phyloP scores from a whole-genome alignment of 2,329 filamentous ascomycete genomes.

The Alternaria arbusti region DNA sequence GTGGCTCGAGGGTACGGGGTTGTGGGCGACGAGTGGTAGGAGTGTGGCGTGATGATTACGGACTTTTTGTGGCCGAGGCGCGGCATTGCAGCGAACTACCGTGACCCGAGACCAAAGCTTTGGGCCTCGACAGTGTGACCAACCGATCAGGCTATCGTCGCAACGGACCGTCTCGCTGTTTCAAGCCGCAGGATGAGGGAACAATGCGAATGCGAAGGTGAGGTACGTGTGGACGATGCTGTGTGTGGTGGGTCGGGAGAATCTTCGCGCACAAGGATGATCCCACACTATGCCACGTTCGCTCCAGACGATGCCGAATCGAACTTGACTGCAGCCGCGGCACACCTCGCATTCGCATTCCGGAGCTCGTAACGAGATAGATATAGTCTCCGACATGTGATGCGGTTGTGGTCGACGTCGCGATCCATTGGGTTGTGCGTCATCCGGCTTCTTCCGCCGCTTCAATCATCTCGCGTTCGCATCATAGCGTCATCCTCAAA shows the following conservation, averaged over 20 bases:
- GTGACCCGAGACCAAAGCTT: constrained; percentile 9
- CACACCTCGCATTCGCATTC: constrained; percentile 22
- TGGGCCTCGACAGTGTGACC: constrained; percentile 18
- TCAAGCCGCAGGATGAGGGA: constrained; percentile 3
- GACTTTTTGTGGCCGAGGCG: constrained; percentile 49
- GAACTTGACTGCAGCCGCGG: background rate
- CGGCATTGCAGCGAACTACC: constrained; percentile 33
- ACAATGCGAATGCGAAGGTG: constrained; percentile 14
- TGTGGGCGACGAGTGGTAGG: constrained; percentile 3
- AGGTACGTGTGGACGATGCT: constrained; percentile 11
- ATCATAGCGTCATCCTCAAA: background rate
- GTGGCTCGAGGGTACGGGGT: constrained; percentile 1
- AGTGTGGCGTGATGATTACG: constrained; percentile 11
- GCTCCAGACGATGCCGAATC: background rate
- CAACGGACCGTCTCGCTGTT: constrained; percentile 7
- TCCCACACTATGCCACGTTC: constrained; percentile 9
- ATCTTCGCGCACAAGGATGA: constrained; percentile 6
- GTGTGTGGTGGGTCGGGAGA: constrained; percentile 6
- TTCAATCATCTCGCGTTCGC: background rate
- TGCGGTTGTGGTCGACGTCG: background rate
- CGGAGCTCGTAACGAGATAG: background rate
- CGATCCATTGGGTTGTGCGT: background rate
- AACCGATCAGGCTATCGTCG: background rate
- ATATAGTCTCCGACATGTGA: background rate
- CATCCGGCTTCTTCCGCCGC: background rate